Evolutionary conservation across 176 grass and related monocot genomes (phyloP).

Genomic region (Paspalum notatum): DNA sequence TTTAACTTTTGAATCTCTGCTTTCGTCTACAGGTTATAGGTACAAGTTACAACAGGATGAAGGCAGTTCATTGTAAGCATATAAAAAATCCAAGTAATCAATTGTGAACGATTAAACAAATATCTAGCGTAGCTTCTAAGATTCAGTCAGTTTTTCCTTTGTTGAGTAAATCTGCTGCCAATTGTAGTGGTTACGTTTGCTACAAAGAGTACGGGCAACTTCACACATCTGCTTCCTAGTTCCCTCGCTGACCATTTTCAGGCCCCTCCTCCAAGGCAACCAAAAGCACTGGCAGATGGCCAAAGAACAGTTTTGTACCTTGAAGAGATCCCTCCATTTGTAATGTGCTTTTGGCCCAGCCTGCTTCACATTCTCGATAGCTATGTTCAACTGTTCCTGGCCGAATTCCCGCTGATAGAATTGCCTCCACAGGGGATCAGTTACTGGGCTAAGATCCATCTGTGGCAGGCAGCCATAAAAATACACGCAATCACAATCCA

Average conservation of each 20-base stretch:
- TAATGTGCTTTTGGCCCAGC: neutral
- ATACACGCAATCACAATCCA: neutral
- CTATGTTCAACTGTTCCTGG: neutral
- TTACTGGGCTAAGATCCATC: slow-evolving; percentile 52
- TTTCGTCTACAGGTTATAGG: slow-evolving; percentile 29
- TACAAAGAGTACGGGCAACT: neutral
- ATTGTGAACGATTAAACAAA: neutral
- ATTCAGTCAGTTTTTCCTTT: neutral
- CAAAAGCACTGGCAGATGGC: neutral
- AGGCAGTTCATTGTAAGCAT: neutral
- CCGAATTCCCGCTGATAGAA: slow-evolving; percentile 54
- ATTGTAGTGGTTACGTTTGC: neutral
- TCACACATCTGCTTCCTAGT: neutral
- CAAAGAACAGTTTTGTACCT: slow-evolving; percentile 22
- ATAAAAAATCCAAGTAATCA: neutral
- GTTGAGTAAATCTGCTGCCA: neutral
- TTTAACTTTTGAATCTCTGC: slow-evolving; percentile 32
- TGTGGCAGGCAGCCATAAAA: neutral
- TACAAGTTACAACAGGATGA: slow-evolving; percentile 7
- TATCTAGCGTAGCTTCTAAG: neutral
- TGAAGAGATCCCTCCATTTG: slow-evolving; percentile 51
- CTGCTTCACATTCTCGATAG: slow-evolving; percentile 24
- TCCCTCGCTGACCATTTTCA: neutral
- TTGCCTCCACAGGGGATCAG: slow-evolving; percentile 45
- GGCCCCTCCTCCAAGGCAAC: neutral